These are phyloP conservation scores for Candida anglica DNA, from an alignment of 805 yeast species.

Conservation along the genomic window DNA sequence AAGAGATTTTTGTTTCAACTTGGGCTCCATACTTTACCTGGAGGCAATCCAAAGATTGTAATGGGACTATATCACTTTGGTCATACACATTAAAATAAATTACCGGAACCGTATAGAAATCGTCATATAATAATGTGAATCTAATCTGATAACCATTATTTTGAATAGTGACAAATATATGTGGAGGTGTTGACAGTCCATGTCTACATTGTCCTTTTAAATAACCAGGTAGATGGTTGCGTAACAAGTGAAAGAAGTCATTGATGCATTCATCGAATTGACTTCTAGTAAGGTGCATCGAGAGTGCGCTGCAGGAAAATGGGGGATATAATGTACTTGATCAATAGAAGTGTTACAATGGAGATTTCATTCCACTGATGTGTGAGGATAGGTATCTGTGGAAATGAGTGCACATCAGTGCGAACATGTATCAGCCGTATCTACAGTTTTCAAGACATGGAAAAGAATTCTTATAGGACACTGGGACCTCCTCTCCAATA, in stretches of 20 bases:
- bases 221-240: neutral
- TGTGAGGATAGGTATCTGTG: no score
- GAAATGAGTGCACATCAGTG: no score
- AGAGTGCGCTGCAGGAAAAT: no score
- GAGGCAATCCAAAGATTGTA: neutral
- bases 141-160: constrained; percentile 8
- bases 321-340: no score
- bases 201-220: constrained; percentile 1
- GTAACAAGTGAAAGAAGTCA: neutral
- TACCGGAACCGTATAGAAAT: constrained; percentile 27
- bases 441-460: no score
- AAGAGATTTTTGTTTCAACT: neutral
- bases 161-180: neutral
- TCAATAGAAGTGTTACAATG: no score
- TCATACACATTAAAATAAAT: constrained; percentile 16
- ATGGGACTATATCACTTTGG: neutral
- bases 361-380: no score
- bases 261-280: constrained; percentile 1
- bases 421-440: no score
- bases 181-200: neutral
- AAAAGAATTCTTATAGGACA: no score
- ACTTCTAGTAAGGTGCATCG: neutral
- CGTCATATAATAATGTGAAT: constrained; percentile 25
- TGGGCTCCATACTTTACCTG: neutral
- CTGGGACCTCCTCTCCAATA: no score